A percentile compares a stretch with the other conserved stretches of the same genome.
Evolutionary conservation across 169 alveolate genomes (phyloP).

Genomic region (Plasmodium reichenowi): DNA sequence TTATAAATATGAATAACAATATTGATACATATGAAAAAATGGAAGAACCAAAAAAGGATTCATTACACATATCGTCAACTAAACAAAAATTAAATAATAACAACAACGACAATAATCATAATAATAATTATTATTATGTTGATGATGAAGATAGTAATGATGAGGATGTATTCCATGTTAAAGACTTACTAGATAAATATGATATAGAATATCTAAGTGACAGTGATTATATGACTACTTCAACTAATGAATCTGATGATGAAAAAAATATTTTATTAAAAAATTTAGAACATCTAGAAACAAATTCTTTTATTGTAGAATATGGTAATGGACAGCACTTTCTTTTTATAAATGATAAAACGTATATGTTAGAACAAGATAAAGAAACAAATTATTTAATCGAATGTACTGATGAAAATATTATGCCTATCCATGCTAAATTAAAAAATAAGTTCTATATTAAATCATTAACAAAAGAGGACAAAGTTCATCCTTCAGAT

Average conservation of each 20-base stretch:
- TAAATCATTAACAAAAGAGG: slow-evolving; percentile 38
- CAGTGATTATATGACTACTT: slow-evolving; percentile 29
- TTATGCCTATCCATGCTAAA: slow-evolving; percentile 35
- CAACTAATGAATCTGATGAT: slow-evolving; percentile 15
- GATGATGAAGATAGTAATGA: not conserved
- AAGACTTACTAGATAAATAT: slow-evolving; percentile 25
- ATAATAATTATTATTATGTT: too few relatives aligned
- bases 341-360: slow-evolving; percentile 41
- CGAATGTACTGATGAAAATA: slow-evolving; percentile 27
- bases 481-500: slow-evolving; percentile 7
- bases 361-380: slow-evolving; percentile 43
- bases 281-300: slow-evolving; percentile 22
- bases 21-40: too few relatives aligned
- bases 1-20: too few relatives aligned
- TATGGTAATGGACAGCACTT: slow-evolving; percentile 35
- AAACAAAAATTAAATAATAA: too few relatives aligned
- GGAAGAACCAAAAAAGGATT: too few relatives aligned
- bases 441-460: slow-evolving; percentile 33
- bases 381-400: slow-evolving; percentile 47
- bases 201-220: slow-evolving; percentile 4
- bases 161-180: slow-evolving; percentile 14
- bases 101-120: too few relatives aligned
- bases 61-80: too few relatives aligned
- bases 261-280: slow-evolving; percentile 6
- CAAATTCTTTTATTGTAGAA: slow-evolving; percentile 47